A percentile compares a stretch with the other conserved stretches of the same genome.
Evolutionary conservation across 2,329 filamentous ascomycete species (phyloP).

Genomic region (Ceratocystis huliohia): DNA sequence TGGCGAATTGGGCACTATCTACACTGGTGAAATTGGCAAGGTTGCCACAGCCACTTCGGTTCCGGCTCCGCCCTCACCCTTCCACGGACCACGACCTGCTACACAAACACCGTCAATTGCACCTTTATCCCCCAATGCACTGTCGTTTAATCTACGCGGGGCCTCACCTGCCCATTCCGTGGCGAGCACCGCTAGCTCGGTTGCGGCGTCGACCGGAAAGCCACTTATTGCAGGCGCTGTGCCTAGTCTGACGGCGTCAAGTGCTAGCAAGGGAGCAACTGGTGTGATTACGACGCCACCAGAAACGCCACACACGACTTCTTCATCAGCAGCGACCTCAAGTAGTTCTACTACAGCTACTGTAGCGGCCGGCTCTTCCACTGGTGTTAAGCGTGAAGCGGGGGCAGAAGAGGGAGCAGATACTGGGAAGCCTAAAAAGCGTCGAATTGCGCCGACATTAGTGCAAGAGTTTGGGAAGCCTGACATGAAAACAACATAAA

Average conservation of each 20-base stretch:
- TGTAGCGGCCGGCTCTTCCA: slow-evolving; percentile 19
- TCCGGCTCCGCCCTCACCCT: slow-evolving; percentile 50
- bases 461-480: slow-evolving; percentile 15
- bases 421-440: slow-evolving; percentile 48
- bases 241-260: slow-evolving; percentile 62
- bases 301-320: slow-evolving; percentile 58
- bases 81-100: slow-evolving; percentile 36
- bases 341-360: background rate
- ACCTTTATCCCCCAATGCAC: slow-evolving; percentile 44
- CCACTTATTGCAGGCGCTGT: slow-evolving; percentile 63
- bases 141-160: slow-evolving; percentile 22
- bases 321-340: background rate
- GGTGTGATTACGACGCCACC: slow-evolving; percentile 80
- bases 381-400: slow-evolving; percentile 44
- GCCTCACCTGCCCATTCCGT: slow-evolving; percentile 31
- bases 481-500: slow-evolving; percentile 4
- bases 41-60: slow-evolving; percentile 58
- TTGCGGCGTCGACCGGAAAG: slow-evolving; percentile 17
- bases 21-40: slow-evolving; percentile 60
- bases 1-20: slow-evolving; percentile 73
- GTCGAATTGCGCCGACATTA: slow-evolving; percentile 54
- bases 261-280: slow-evolving; percentile 48
- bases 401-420: slow-evolving; percentile 44
- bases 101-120: slow-evolving; percentile 68
- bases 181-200: slow-evolving; percentile 53